Evolutionary conservation across 1,284 basidiomycete species (phyloP), one percentile per base, ranked within the genome.

Genomic region (Veloporphyrellus conicus): DNA sequence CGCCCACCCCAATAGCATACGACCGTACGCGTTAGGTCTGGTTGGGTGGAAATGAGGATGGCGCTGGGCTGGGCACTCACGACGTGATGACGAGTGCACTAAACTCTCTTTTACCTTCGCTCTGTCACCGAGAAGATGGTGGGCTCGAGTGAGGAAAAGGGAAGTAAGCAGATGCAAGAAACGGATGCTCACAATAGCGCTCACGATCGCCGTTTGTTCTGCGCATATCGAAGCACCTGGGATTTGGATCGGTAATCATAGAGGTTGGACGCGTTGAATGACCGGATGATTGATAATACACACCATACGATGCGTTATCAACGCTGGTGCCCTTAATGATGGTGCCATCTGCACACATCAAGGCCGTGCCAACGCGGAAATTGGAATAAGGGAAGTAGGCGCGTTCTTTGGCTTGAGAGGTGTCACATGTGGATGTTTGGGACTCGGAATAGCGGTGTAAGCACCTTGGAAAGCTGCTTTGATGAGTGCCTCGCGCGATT

Each of bases 261-360:
- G 14, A n/a, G 6, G 20, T n/a, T 7, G 32, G 8, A 33, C 22
- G 3, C 5, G 35, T 37, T 45, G 34, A 36, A 32, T 19, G 28
- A 18, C 16, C 6, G 8, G 32, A 18, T 6, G 14, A 6, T n/a
- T 11, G 6, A n/a, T 6, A 35, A 19, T 6, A 53, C 67, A 25
- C 44, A 87, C 93, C 88, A 63, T 92, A 93, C 0, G 89, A 90
- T 0, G 90, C 90, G 60, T 95, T 95, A 70, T 96, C 93, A 49
- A 95, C 77, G 61, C 94, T 95, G 32, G 85, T 82, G 5, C 93
- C 92, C 45, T 81, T 86, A 52, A 93, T 77, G 33, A 94, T 79
- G 12, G 73, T 68, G 1, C 89, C 90, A 49, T 85, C 78, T 1
- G 76, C 62, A 2, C 82, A 74, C 16, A 94, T 69, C 11, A 95